phyloP scores from a whole-genome alignment of 169 alveolate species.

The Eimeria brunetti region DNA sequence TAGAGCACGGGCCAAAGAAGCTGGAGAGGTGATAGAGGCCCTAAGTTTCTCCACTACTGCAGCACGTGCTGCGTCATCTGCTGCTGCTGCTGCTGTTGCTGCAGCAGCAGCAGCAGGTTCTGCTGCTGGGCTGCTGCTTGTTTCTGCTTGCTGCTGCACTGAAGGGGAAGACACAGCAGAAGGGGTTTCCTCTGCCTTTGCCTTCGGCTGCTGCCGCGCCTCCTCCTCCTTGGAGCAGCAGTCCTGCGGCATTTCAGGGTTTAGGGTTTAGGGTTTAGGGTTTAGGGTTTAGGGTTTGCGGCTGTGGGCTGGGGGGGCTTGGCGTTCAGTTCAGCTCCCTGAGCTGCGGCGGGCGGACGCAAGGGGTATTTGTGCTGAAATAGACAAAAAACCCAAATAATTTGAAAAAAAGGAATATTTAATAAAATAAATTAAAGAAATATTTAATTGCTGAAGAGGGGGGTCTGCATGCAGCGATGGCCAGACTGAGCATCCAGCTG shows the following conservation, averaged over 20 bases:
- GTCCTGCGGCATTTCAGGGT: slow-evolving; percentile 23
- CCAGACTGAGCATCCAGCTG: background rate
- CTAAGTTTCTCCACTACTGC: background rate
- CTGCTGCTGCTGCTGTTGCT: background rate
- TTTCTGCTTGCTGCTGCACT: background rate
- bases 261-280: background rate
- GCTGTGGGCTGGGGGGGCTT: background rate
- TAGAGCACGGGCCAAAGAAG: background rate
- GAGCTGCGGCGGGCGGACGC: background rate
- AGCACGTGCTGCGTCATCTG: background rate
- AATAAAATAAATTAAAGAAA: background rate
- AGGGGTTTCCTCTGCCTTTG: slow-evolving; percentile 5
- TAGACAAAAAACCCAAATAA: background rate
- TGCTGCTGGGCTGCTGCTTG: background rate
- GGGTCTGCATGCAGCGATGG: background rate
- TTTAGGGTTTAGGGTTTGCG: background rate
- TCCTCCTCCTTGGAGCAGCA: slow-evolving; percentile 18
- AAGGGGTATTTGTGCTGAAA: background rate
- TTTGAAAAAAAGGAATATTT: no score
- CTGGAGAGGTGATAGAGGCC: background rate
- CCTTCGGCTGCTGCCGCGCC: slow-evolving; percentile 19
- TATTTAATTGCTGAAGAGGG: background rate
- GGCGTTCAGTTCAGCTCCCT: background rate
- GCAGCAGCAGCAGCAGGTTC: background rate
- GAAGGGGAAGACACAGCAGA: background rate